Evolutionary conservation across 225 moss, liverwort and hornwort genomes (phyloP).

Genomic region (Thuidium tamariscinum): DNA sequence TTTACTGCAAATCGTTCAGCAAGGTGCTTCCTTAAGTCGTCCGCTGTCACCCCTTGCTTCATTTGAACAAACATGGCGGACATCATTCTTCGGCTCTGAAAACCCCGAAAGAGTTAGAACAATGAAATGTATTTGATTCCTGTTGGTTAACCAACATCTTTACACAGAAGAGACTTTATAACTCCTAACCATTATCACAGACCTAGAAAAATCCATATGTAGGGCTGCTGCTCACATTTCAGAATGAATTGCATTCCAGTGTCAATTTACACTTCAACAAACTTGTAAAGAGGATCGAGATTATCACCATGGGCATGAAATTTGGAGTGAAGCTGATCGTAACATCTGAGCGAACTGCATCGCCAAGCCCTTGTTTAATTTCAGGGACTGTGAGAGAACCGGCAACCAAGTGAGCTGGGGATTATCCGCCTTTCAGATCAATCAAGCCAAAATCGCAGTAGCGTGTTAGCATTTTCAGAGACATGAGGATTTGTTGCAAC

Average conservation of each 20-base stretch:
- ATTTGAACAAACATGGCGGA: constrained; percentile 67
- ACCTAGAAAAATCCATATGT: neutral
- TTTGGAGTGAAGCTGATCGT: constrained; percentile 75
- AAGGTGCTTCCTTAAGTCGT: constrained; percentile 36
- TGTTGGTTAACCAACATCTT: neutral
- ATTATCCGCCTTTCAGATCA: neutral
- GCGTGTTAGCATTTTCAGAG: neutral
- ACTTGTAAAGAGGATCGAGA: neutral
- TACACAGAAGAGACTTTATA: neutral
- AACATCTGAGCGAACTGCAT: constrained; percentile 50
- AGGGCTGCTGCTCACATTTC: neutral
- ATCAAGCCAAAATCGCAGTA: neutral
- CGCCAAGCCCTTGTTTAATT: constrained; percentile 66
- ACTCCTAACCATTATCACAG: neutral
- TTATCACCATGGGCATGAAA: constrained; percentile 66
- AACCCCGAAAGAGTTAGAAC: neutral
- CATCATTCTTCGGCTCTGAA: constrained; percentile 74
- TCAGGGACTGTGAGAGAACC: constrained; percentile 46
- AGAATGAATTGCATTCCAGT: neutral
- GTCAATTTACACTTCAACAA: neutral
- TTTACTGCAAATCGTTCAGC: constrained; percentile 1
- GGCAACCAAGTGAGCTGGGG: neutral
- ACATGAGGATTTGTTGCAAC: neutral
- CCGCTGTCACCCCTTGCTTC: constrained; percentile 37
- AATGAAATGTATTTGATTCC: neutral